Conservation (phyloP, 352 stramenopile genomes). For the Phytophthora fragariae region DNA sequence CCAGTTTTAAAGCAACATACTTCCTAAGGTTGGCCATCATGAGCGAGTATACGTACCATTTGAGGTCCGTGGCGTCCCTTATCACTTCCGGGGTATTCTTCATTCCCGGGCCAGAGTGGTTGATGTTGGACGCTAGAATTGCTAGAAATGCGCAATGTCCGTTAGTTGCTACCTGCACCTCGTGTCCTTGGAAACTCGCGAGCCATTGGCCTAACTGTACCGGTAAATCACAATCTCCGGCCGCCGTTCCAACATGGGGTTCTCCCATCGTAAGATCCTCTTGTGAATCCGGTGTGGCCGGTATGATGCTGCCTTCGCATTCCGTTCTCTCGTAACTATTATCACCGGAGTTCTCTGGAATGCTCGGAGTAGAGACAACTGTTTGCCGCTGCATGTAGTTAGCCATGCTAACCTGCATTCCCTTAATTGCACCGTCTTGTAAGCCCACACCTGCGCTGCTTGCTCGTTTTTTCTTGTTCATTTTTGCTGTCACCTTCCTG, state of each 20-base stretch:
- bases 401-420: neutral
- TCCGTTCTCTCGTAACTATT: neutral
- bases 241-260: neutral
- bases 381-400: neutral
- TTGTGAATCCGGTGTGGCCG: neutral
- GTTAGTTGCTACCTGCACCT: neutral
- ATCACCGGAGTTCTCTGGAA: neutral
- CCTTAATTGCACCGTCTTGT: neutral
- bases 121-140: neutral
- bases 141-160: neutral
- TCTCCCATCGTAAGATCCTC: neutral
- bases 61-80: neutral
- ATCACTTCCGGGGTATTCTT: neutral
- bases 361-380: neutral
- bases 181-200: neutral
- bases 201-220: neutral
- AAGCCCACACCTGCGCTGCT: neutral
- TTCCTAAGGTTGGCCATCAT: neutral
- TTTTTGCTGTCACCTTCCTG: neutral
- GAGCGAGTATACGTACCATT: neutral
- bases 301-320: neutral
- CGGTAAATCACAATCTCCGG: neutral
- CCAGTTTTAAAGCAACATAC: neutral
- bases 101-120: neutral
- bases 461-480: neutral